phyloP scores from a whole-genome alignment of 1,284 basidiomycete species.

The Ustilago crameri region DNA sequence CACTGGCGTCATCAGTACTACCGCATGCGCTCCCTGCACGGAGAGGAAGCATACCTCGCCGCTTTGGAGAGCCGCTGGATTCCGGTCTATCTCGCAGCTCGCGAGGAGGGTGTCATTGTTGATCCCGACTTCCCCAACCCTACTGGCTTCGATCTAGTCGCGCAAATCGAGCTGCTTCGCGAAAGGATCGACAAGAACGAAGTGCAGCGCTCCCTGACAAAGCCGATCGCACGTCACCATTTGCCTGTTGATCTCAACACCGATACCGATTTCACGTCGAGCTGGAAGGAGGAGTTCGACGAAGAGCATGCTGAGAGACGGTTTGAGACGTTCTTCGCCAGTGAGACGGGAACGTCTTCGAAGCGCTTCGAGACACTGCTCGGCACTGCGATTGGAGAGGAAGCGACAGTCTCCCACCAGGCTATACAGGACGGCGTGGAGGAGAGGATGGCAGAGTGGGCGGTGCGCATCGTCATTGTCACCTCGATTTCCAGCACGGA shows the following conservation, averaged over 20 bases:
- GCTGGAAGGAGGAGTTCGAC: constrained; percentile 39
- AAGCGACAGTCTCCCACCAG: neutral
- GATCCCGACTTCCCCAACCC: constrained; percentile 78
- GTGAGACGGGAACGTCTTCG: constrained; percentile 28
- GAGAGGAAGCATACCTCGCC: constrained; percentile 79
- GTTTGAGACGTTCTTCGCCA: constrained; percentile 22
- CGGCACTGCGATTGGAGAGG: constrained; percentile 11
- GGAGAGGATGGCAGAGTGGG: constrained; percentile 29
- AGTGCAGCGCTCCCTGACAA: constrained; percentile 41
- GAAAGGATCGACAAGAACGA: constrained; percentile 82
- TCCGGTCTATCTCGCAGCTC: constrained; percentile 78
- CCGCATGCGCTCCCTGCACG: constrained; percentile 75
- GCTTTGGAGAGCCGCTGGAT: constrained; percentile 85
- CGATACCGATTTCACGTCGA: constrained; percentile 26
- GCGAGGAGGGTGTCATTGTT: constrained; percentile 76
- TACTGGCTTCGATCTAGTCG: constrained; percentile 79
- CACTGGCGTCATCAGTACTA: constrained; percentile 70
- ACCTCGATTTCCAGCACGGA: constrained; percentile 3
- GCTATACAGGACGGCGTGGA: neutral
- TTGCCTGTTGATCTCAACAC: constrained; percentile 33
- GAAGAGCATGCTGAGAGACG: constrained; percentile 19
- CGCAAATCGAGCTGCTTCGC: constrained; percentile 80
- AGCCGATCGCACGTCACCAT: constrained; percentile 21
- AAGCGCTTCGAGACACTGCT: constrained; percentile 36
- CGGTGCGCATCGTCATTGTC: constrained; percentile 35